Evolutionary conservation across 495 filamentous ascomycete species (phyloP).

Genomic region (Aspergillus asperescens): DNA sequence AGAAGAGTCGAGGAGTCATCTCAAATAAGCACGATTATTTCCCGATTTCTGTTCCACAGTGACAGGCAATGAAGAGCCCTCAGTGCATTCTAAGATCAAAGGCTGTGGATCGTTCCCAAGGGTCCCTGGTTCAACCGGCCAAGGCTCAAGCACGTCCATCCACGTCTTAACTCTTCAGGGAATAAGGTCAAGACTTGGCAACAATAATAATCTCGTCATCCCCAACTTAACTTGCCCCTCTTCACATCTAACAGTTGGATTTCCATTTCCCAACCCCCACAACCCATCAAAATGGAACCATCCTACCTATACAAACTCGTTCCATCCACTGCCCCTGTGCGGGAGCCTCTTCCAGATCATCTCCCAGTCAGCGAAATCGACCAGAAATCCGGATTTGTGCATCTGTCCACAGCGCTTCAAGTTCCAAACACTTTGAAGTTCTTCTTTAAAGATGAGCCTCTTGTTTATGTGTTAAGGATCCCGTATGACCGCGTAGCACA

Average conservation of each 20-base stretch:
- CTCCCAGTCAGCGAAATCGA: constrained; percentile 43
- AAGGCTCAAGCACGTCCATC: not conserved
- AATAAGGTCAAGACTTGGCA: not conserved
- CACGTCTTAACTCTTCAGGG: no score
- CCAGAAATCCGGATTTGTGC: constrained; percentile 36
- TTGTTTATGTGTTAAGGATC: constrained; percentile 74
- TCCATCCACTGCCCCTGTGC: constrained; percentile 37
- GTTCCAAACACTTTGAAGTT: constrained; percentile 49
- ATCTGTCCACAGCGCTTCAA: constrained; percentile 39
- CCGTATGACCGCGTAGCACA: constrained; percentile 54
- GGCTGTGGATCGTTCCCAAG: no score
- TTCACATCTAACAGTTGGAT: not conserved
- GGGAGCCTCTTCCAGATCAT: constrained; percentile 38
- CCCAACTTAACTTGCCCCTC: not conserved
- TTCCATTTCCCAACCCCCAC: not conserved
- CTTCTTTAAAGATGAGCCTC: constrained; percentile 66
- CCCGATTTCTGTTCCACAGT: no score
- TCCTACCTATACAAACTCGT: constrained; percentile 43
- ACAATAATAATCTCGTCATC: not conserved
- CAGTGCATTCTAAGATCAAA: no score
- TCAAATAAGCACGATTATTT: no score
- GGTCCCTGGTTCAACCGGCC: no score
- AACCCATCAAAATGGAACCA: constrained; percentile 31
- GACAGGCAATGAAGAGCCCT: no score
- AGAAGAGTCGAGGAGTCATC: no score